Evolutionary conservation across 805 yeast species (phyloP), one percentile per base, ranked within the genome.

Genomic region (Lipomyces lipofer): DNA sequence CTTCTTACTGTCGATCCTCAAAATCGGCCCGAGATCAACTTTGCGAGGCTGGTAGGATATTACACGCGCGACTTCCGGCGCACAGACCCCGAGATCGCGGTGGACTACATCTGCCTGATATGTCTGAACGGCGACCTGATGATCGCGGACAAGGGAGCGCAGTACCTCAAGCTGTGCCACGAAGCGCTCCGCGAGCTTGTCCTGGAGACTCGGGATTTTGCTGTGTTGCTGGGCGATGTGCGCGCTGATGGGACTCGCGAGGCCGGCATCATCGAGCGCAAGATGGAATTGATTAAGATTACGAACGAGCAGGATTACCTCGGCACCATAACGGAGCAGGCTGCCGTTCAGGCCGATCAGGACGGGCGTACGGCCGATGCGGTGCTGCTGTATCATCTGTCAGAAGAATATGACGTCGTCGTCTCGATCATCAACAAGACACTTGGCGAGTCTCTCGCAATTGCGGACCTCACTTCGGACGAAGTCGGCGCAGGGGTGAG

Each of bases 361-460:
- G 98, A 91, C 65, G 97, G 97, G 6, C 79, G 96, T 66, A 77
- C 82, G 12, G 82, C 85, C 58, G 98, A 94, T 66, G 88, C 97
- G 17, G 78, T 94, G 57, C 75, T 88, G 53, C 77, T 94, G 51
- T 92, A 88, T 68, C 96, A 91, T 71, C 78, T 92, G 60, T 82
- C 95, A 45, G 95, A 88, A 70, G 96, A 91, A 63, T 86, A 86
- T 68, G 86, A 86, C 66, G 83, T 86, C 28, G 97, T 89, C 12
- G 78, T 92, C 7, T 70, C 79, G 1, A 78, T 89, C 55, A 81
- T 90, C 60, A 90, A 88, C 72, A 79, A 82, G 63, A 72, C 88
- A 28, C 73, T 94, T 33, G 89, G 96, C 30, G 96, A 91, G 67
- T 77, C 84, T 19, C 74, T 92, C 50, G 77, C 87, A 46, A 77